Percentiles rank a stretch among this genome's conserved stretches.
Conservation (phyloP, 106 monocot genomes). For the Triglochin maritima region DNA sequence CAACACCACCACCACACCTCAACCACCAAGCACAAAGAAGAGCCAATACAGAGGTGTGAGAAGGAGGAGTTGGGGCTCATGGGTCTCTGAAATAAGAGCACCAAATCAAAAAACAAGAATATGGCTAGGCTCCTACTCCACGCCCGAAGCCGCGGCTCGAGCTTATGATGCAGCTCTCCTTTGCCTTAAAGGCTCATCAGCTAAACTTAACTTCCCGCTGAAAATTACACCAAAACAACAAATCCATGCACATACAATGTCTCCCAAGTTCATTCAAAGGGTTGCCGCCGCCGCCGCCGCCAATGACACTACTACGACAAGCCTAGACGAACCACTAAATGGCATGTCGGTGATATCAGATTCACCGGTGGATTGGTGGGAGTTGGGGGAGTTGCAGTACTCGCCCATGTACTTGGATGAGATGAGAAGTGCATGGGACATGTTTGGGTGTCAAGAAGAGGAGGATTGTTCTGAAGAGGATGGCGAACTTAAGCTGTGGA, state of each 20-base stretch:
- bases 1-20: too few species aligned
- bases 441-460: neutral
- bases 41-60: slow-evolving; percentile 46
- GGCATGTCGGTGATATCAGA: neutral
- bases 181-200: slow-evolving; percentile 40
- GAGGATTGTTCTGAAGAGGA: slow-evolving; percentile 15
- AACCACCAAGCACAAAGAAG: neutral
- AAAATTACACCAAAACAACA: neutral
- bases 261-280: slow-evolving; percentile 50
- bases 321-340: neutral
- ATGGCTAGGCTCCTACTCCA: slow-evolving; percentile 59
- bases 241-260: slow-evolving; percentile 7
- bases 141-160: slow-evolving; percentile 38
- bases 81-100: slow-evolving; percentile 61
- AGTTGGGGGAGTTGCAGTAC: slow-evolving; percentile 14
- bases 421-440: slow-evolving; percentile 3
- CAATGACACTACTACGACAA: neutral
- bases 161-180: slow-evolving; percentile 49
- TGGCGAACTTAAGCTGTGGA: slow-evolving; percentile 24
- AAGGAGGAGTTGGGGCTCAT: slow-evolving; percentile 65
- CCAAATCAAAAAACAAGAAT: slow-evolving; percentile 52
- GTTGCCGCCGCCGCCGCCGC: slow-evolving; percentile 48
- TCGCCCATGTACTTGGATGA: slow-evolving; percentile 22
- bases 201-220: slow-evolving; percentile 37
- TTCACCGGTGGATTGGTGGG: slow-evolving; percentile 1